phyloP scores from a whole-genome alignment of 768 basidiomycete species.

The Lentinula lateritia region DNA sequence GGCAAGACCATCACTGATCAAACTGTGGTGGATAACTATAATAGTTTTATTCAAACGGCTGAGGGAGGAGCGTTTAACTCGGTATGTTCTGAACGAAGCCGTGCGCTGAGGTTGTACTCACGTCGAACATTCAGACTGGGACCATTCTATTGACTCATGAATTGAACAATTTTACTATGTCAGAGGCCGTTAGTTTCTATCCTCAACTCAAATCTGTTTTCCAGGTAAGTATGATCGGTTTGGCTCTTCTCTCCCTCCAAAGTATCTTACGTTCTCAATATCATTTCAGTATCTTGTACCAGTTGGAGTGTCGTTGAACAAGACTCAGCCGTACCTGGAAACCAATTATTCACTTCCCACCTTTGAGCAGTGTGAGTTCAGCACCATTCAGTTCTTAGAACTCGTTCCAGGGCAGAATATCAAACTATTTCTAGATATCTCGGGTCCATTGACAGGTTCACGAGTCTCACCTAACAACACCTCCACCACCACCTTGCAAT shows the following conservation, averaged over 20 bases:
- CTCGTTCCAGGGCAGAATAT: too few species aligned
- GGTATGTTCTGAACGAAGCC: conserved; percentile 18
- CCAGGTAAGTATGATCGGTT: conserved; percentile 35
- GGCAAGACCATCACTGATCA: conserved; percentile 26
- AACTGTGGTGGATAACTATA: conserved; percentile 48
- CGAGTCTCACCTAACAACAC: neutral
- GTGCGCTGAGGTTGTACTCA: neutral
- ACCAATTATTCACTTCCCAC: conserved; percentile 32
- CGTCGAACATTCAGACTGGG: conserved; percentile 28
- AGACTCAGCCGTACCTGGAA: conserved; percentile 49
- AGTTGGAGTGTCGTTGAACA: conserved; percentile 45
- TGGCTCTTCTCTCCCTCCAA: neutral
- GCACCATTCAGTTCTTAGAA: too few species aligned
- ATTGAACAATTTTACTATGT: conserved; percentile 57
- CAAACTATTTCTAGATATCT: neutral
- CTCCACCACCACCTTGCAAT: neutral
- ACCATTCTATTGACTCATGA: conserved; percentile 56
- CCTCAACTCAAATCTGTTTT: conserved; percentile 39
- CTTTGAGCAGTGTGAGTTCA: conserved; percentile 41
- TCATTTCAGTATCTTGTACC: conserved; percentile 42
- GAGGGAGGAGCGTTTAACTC: conserved; percentile 32
- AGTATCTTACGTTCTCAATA: neutral
- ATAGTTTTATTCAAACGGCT: conserved; percentile 42
- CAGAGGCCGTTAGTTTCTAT: conserved; percentile 47
- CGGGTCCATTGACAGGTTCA: conserved; percentile 1